phyloP scores from a whole-genome alignment of 768 basidiomycete species.

The Cystofilobasidium macerans region DNA sequence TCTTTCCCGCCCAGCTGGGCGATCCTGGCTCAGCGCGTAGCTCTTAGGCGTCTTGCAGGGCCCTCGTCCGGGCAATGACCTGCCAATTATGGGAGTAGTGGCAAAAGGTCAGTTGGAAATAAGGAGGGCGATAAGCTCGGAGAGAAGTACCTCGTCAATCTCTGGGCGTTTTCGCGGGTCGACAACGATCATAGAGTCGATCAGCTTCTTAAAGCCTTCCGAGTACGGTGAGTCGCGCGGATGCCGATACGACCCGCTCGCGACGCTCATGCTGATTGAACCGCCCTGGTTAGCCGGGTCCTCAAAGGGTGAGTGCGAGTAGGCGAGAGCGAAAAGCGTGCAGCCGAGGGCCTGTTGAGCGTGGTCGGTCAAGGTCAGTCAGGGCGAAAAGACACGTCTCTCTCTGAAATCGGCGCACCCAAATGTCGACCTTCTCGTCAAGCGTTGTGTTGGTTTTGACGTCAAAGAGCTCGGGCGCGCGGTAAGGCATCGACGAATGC shows the following conservation, averaged over 20 bases:
- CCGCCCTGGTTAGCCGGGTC: slow-evolving; percentile 21
- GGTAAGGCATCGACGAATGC: slow-evolving; percentile 96
- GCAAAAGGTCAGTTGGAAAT: too few species aligned
- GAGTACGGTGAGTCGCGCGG: slow-evolving; percentile 51
- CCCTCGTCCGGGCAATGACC: slow-evolving; percentile 43
- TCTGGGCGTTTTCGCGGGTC: slow-evolving; percentile 73
- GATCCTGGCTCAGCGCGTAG: neutral
- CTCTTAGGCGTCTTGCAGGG: neutral
- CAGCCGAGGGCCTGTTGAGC: slow-evolving; percentile 73
- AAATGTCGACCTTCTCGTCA: slow-evolving; percentile 93
- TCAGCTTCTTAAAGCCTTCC: slow-evolving; percentile 65
- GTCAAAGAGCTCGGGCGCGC: slow-evolving; percentile 94
- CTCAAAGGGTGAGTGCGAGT: slow-evolving; percentile 44
- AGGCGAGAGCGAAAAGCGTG: slow-evolving; percentile 85
- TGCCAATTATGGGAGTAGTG: slow-evolving; percentile 31
- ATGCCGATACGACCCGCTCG: slow-evolving; percentile 42
- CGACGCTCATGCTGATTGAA: slow-evolving; percentile 22
- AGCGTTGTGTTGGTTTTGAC: slow-evolving; percentile 78
- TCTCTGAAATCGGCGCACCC: slow-evolving; percentile 48
- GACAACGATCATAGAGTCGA: slow-evolving; percentile 72
- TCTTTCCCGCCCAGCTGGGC: too few species aligned
- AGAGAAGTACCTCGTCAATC: slow-evolving; percentile 47
- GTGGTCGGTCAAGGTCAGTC: neutral
- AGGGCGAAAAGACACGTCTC: neutral
- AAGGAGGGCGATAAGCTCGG: neutral